phyloP scores from a whole-genome alignment of 257 asterid genomes.

The Euphrasia confusa region DNA sequence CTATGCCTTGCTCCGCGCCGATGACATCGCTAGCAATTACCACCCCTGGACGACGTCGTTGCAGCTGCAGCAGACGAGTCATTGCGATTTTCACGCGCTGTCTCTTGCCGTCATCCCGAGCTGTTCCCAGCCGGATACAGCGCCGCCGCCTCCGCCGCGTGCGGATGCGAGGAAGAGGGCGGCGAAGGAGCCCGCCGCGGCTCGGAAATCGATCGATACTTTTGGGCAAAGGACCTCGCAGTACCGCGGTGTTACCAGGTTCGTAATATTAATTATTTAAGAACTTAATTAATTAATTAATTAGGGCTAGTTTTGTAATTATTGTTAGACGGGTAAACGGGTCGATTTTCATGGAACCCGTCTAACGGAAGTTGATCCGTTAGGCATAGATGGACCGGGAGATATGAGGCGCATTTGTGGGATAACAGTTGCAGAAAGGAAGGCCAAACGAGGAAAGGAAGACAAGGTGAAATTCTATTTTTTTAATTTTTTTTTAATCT shows the following conservation, averaged over 20 bases:
- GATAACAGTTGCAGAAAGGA: constrained; percentile 80
- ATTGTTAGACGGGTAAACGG: too few relatives aligned
- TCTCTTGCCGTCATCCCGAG: constrained; percentile 39
- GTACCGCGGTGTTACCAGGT: constrained; percentile 88
- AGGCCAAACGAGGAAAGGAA: constrained; percentile 88
- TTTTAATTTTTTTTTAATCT: background rate
- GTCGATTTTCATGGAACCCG: too few relatives aligned
- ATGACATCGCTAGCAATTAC: constrained; percentile 6
- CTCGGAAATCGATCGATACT: constrained; percentile 68
- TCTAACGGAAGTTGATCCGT: background rate
- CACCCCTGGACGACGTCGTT: too few relatives aligned
- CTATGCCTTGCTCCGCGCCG: constrained; percentile 16
- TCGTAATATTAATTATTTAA: background rate
- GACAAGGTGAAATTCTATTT: constrained; percentile 48
- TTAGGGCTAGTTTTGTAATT: too few relatives aligned
- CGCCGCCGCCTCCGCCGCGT: constrained; percentile 19
- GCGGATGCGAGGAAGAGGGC: constrained; percentile 48
- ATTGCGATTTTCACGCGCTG: constrained; percentile 39
- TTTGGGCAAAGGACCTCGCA: constrained; percentile 90
- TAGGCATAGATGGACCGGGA: constrained; percentile 89
- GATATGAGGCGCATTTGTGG: constrained; percentile 90
- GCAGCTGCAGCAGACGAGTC: constrained; percentile 19
- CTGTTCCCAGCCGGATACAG: constrained; percentile 26
- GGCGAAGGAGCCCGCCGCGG: constrained; percentile 27
- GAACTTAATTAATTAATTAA: too few relatives aligned